Evolutionary conservation across 1,284 basidiomycete genomes (phyloP), one percentile per base, ranked within the genome.

Genomic region (Leucoagaricus sp.): DNA sequence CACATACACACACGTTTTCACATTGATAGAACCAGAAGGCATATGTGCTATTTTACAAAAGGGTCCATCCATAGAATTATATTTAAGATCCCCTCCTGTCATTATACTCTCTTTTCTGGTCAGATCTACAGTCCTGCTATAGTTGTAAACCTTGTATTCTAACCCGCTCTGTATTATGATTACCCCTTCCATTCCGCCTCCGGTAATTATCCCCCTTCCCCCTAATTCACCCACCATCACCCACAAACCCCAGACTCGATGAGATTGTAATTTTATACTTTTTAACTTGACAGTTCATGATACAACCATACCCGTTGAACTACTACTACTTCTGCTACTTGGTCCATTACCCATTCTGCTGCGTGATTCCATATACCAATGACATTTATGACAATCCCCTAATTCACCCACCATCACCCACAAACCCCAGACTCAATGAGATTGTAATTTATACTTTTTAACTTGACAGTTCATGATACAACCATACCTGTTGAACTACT

Each of bases 11-110:
- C 12, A 33, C 36, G 36, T 4, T 36, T 54, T 48, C 34, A 28
- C 41, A 42, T 53, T 45, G 10, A 57, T 70, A 94, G 93, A 89
- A 86, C 58, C 87, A 89, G 61, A 89, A 90, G 48, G 93, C 93
- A 61, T 95, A 96, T 68, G 91, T 95, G 58, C 74, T 96, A 72
- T 94, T 87, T 69, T 93, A 93, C 73, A 92, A 91, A 73, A 78
- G 91, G 67, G 81, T 81, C 61, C 85, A 80, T 72, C 64, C 75
- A 61, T 87, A 80, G 75, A n/a, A 72, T 65, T 44, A 55, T 29
- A 49, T 19, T 40, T 17, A 49, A 49, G 33, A 29, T 29, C 21
- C 58, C 60, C 63, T 44, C 60, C 58, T 60, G 59, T 57, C 58
- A 58, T 61, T 60, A 59, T 60, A 59, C 55, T 49, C 40, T 52